A percentile compares a stretch with the other conserved stretches of the same genome.
Conservation (phyloP, 805 yeast species). For the Ogataea haglerorum region DNA sequence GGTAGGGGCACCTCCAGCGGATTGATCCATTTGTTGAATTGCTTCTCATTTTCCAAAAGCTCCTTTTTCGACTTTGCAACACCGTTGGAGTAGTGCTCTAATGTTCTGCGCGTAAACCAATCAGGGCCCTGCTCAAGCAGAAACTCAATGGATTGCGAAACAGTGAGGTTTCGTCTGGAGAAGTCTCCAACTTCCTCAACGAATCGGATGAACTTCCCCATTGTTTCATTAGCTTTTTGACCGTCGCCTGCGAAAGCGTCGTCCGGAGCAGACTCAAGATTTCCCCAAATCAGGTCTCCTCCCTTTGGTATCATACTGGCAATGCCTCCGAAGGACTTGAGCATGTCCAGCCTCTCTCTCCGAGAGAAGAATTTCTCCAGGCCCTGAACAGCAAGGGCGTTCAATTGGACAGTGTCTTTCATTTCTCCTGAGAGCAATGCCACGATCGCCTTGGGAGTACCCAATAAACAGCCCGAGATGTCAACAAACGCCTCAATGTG, state of each 20-base stretch:
- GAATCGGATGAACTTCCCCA: constrained; percentile 75
- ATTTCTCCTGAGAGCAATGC: constrained; percentile 96
- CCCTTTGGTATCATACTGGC: constrained; percentile 97
- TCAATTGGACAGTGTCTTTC: constrained; percentile 95
- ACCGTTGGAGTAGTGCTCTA: constrained; percentile 77
- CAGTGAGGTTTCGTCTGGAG: constrained; percentile 54
- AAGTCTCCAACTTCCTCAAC: constrained; percentile 41
- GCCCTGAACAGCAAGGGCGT: constrained; percentile 89
- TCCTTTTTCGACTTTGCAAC: constrained; percentile 59
- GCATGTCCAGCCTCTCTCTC: constrained; percentile 81
- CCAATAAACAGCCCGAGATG: constrained; percentile 84
- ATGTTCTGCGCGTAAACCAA: constrained; percentile 68
- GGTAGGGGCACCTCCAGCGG: constrained; percentile 93
- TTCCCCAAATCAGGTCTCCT: constrained; percentile 88
- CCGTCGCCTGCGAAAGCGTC: constrained; percentile 40
- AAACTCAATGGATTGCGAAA: constrained; percentile 64
- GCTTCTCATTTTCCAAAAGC: constrained; percentile 60
- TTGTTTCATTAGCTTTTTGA: constrained; percentile 34
- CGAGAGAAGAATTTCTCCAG: constrained; percentile 90
- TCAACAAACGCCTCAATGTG: constrained; percentile 79
- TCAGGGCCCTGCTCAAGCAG: constrained; percentile 63
- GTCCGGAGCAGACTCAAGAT: constrained; percentile 62
- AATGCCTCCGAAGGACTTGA: constrained; percentile 87
- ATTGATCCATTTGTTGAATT: constrained; percentile 84
- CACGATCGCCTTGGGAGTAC: constrained; percentile 92